Evolutionary conservation across 2,329 filamentous ascomycete species (phyloP).

Genomic region (Pyricularia sp.): DNA sequence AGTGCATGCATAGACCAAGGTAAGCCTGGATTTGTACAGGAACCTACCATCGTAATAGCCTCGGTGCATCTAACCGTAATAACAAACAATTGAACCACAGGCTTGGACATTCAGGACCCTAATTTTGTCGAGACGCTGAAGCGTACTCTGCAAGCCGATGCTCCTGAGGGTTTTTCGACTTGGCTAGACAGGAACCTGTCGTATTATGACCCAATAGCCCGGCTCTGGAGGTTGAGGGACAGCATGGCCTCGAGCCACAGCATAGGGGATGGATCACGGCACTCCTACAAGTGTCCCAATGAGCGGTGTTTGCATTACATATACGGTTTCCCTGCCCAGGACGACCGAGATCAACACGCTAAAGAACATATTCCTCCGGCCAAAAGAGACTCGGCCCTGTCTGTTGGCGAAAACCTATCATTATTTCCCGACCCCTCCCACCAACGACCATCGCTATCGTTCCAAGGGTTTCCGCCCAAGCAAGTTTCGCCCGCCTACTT

Average conservation of each 20-base stretch:
- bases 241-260: constrained; percentile 22
- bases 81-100: constrained; percentile 13
- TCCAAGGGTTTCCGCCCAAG: constrained; percentile 18
- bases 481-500: constrained; percentile 27
- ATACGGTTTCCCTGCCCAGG: constrained; percentile 38
- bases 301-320: constrained; percentile 44
- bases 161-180: constrained; percentile 32
- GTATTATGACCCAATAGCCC: constrained; percentile 33
- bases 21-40: constrained; percentile 16
- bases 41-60: background rate
- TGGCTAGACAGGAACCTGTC: constrained; percentile 42
- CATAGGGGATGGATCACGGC: constrained; percentile 12
- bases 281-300: constrained; percentile 41
- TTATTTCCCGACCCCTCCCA: constrained; percentile 20
- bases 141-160: constrained; percentile 22
- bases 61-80: background rate
- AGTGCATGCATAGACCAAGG: constrained; percentile 35
- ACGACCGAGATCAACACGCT: constrained; percentile 38
- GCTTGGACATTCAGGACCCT: constrained; percentile 28
- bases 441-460: constrained; percentile 11
- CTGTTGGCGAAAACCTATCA: constrained; percentile 23
- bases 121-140: constrained; percentile 25
- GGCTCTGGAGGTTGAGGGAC: constrained; percentile 24
- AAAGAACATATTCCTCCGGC: constrained; percentile 28
- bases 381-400: constrained; percentile 33